These are phyloP conservation scores for Cubamyces lactineus DNA, from an alignment of 768 basidiomycete species.

Conservation along the genomic window DNA sequence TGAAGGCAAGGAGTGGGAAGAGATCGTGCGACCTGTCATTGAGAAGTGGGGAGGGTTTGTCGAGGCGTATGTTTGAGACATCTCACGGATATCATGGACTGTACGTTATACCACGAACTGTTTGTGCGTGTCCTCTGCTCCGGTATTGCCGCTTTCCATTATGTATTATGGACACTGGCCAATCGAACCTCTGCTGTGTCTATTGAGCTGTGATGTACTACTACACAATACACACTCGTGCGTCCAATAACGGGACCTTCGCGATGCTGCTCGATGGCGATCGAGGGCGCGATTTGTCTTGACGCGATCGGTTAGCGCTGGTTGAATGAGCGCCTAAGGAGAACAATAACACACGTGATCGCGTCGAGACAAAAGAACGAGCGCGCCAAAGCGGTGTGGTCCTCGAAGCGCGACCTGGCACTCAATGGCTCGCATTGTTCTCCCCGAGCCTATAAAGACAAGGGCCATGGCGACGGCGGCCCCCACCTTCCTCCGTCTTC, in stretches of 20 bases:
- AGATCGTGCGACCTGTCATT: slow-evolving; percentile 73
- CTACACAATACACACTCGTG: too few relatives aligned
- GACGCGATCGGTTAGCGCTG: slow-evolving; percentile 5
- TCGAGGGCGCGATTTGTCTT: background rate
- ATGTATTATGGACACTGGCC: slow-evolving; percentile 1
- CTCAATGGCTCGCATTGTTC: slow-evolving; percentile 12
- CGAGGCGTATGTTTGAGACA: slow-evolving; percentile 31
- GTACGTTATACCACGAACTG: slow-evolving; percentile 8
- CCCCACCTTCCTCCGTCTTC: background rate
- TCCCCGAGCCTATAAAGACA: slow-evolving; percentile 5
- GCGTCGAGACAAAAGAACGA: slow-evolving; percentile 19
- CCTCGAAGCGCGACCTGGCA: background rate
- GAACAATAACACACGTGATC: slow-evolving; percentile 27
- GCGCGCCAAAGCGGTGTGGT: slow-evolving; percentile 6
- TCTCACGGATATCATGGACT: background rate
- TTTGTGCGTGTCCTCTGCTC: background rate
- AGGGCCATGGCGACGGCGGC: background rate
- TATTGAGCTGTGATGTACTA: too few relatives aligned
- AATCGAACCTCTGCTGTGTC: too few relatives aligned
- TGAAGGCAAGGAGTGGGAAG: slow-evolving; percentile 73
- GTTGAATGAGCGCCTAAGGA: background rate
- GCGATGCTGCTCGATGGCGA: too few relatives aligned
- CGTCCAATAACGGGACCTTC: too few relatives aligned
- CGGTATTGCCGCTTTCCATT: slow-evolving; percentile 1
- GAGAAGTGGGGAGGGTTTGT: slow-evolving; percentile 77